Conservation (phyloP, 2,329 filamentous ascomycete species). For the Waltergamsia citrina region DNA sequence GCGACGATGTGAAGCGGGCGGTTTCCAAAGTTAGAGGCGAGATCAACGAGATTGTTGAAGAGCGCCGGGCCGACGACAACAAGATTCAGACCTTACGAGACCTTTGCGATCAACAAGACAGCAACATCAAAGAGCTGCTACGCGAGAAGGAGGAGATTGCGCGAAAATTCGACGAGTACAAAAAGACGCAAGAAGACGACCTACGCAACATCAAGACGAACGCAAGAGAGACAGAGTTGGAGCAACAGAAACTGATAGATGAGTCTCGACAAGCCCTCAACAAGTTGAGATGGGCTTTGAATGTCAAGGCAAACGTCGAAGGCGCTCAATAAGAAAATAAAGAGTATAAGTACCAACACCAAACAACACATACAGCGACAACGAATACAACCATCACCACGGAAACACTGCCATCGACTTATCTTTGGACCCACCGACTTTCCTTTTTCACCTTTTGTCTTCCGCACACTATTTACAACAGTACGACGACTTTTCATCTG, state of each 20-base stretch:
- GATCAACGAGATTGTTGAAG: conserved; percentile 43
- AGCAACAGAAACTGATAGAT: conserved; percentile 49
- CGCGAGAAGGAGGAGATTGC: conserved; percentile 54
- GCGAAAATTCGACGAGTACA: conserved; percentile 54
- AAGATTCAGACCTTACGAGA: conserved; percentile 56
- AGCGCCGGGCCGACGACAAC: conserved; percentile 50
- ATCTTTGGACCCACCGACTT: too few species aligned
- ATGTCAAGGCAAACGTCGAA: conserved; percentile 52
- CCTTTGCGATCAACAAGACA: conserved; percentile 64
- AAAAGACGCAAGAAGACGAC: conserved; percentile 50
- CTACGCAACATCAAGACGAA: conserved; percentile 49
- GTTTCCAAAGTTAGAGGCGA: conserved; percentile 40
- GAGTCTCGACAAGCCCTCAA: conserved; percentile 52
- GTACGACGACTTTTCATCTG: too few species aligned
- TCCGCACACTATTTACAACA: too few species aligned
- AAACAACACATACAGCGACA: not conserved
- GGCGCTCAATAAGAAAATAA: conserved; percentile 35
- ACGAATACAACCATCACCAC: not conserved
- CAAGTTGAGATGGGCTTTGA: conserved; percentile 66
- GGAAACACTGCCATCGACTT: too few species aligned
- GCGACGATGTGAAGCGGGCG: conserved; percentile 47
- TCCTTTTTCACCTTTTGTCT: not conserved
- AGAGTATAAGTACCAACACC: not conserved
- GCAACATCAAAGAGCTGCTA: conserved; percentile 51
- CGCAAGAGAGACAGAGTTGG: conserved; percentile 46